Percentiles rank a stretch among this genome's conserved stretches.
phyloP scores from a whole-genome alignment of 495 filamentous ascomycete species.

The Apiosordaria backusii region DNA sequence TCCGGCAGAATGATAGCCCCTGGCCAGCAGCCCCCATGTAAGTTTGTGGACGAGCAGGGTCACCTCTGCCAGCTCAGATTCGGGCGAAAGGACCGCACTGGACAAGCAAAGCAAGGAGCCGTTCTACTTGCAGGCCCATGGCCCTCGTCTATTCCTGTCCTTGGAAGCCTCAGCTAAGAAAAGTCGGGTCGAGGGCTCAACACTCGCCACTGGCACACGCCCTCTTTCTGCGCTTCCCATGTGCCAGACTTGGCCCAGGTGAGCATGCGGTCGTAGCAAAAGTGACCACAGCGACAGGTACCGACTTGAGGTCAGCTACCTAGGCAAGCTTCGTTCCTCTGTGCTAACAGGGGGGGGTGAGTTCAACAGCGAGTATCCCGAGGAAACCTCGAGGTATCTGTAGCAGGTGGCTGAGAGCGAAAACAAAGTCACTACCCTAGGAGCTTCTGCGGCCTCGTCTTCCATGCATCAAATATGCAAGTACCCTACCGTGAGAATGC shows the following conservation, averaged over 20 bases:
- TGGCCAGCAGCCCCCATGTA: constrained; percentile 22
- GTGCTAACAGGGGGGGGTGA: neutral
- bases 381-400: constrained; percentile 17
- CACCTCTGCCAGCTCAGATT: constrained; percentile 23
- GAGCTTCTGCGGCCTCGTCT: constrained; percentile 27
- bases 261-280: neutral
- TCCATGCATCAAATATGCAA: constrained; percentile 35
- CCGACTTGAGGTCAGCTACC: neutral
- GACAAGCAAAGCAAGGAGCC: constrained; percentile 36
- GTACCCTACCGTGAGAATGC: constrained; percentile 30
- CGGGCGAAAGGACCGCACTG: constrained; percentile 33
- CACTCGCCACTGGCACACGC: constrained; percentile 18
- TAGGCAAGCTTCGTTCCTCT: neutral
- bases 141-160: constrained; percentile 19
- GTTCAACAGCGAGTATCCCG: constrained; percentile 12
- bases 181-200: constrained; percentile 7
- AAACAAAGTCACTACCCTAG: constrained; percentile 13
- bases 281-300: neutral
- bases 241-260: neutral
- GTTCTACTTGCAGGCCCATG: constrained; percentile 28
- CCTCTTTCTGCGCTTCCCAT: neutral
- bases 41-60: constrained; percentile 23
- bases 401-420: constrained; percentile 4
- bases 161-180: constrained; percentile 21
- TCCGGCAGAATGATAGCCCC: constrained; percentile 17